phyloP scores from a whole-genome alignment of 352 stramenopile species.

The Poterioochromonas sp. region DNA sequence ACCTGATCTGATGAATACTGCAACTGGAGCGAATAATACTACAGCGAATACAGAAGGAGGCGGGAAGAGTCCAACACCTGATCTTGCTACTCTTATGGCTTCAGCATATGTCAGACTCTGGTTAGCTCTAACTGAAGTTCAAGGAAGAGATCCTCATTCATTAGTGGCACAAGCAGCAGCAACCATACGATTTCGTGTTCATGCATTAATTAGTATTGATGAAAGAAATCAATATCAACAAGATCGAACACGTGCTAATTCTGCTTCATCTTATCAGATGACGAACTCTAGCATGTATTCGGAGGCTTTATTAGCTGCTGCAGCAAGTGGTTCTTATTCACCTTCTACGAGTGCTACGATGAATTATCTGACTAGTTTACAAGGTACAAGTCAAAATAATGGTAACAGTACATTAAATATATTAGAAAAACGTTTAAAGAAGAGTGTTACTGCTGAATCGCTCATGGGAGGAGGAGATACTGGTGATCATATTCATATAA shows the following conservation, averaged over 20 bases:
- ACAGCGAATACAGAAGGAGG: neutral
- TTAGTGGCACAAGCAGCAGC: neutral
- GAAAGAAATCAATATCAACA: neutral
- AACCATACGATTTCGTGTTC: slow-evolving; percentile 3
- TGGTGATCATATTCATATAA: no score
- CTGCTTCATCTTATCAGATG: neutral
- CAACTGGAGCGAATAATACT: neutral
- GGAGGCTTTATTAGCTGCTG: no score
- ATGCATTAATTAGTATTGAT: neutral
- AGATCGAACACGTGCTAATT: neutral
- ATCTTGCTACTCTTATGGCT: slow-evolving; percentile 14
- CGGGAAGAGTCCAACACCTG: neutral
- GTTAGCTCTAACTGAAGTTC: slow-evolving; percentile 23
- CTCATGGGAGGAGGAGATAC: no score
- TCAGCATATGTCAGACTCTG: slow-evolving; percentile 27
- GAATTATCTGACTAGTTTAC: no score
- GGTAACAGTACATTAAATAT: no score
- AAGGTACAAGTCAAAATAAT: no score
- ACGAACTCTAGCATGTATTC: neutral
- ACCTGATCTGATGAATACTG: no score
- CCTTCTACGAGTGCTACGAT: no score
- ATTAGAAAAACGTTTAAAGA: no score
- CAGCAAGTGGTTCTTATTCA: no score
- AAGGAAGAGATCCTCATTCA: slow-evolving; percentile 16
- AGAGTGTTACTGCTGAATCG: no score